Base-by-base conservation (phyloP, 2,329 filamentous ascomycete genomes). In the Alternaria hordeiaustralica region DNA sequence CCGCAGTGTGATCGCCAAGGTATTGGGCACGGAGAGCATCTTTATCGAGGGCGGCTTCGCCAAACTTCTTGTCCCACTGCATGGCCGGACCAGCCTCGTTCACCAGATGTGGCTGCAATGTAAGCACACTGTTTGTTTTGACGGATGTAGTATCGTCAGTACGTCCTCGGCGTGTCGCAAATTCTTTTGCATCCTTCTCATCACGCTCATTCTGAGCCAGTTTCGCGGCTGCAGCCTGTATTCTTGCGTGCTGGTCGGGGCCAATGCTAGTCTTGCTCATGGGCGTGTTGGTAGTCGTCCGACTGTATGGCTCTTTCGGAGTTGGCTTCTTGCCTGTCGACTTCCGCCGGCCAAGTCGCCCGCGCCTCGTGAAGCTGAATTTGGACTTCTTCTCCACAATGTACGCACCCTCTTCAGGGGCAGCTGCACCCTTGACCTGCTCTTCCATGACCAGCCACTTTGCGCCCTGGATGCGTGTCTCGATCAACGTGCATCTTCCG, bases 21-120 rank as follows among this genome's bases (percentile, higher is more conserved):
- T 98, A 98, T n/a, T 92, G 89, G 67, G 93, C 89, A 58, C 94
- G 90, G 66, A 97, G 90, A 8, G 90, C 86, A 73, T 96, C 90
- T 81, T 96, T 96, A 73, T 94, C 94, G 87, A 95, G 91, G 5
- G 91, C 86, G 72, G 95, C 90, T 82, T 97, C 97, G 81, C 98
- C 96, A 77, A 97, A 98, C 73, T 93, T 94, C 79, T 89, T 96
- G 30, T 95, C 93, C 96, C 96, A 99, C 80, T 97, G 97, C 90
- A 99, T 91, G 1, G 96, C 96, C 23, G 94, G 92, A 9, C 92
- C 96, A 18, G 94, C 95, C 78, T 97, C 96, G 57, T 86, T 93
- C 74, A 94, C 86, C 65, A 98, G 91, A 57, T 89, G 87, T 2
- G 94, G 92, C 76, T 97, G 94, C 50, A 98, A 84, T 4, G 94